phyloP scores from a whole-genome alignment of 2,329 filamentous ascomycete species.

The Fonsecaea pedrosoi region DNA sequence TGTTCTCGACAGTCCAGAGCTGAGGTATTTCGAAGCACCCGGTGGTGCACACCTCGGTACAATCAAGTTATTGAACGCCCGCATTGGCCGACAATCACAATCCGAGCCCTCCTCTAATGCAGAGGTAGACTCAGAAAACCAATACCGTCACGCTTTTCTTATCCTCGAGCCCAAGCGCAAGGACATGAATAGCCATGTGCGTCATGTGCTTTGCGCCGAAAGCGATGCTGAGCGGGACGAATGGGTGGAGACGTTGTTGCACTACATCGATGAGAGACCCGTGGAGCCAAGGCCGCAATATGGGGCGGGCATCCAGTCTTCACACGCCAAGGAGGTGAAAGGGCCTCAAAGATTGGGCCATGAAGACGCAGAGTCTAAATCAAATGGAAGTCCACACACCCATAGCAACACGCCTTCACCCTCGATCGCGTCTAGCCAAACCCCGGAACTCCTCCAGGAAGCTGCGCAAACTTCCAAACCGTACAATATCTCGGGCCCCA shows the following conservation, averaged over 20 bases:
- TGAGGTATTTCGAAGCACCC: slow-evolving; percentile 91
- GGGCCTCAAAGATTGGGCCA: slow-evolving; percentile 5
- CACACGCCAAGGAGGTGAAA: slow-evolving; percentile 40
- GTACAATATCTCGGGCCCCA: slow-evolving; percentile 80
- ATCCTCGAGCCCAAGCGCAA: slow-evolving; percentile 96
- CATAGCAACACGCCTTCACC: slow-evolving; percentile 45
- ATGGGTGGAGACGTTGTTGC: slow-evolving; percentile 89
- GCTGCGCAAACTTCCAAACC: slow-evolving; percentile 41
- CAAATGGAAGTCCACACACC: slow-evolving; percentile 27
- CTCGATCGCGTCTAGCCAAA: slow-evolving; percentile 41
- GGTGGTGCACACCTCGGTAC: slow-evolving; percentile 90
- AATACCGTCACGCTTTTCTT: slow-evolving; percentile 95
- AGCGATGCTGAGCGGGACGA: slow-evolving; percentile 89
- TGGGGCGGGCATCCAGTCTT: slow-evolving; percentile 36
- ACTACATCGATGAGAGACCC: slow-evolving; percentile 82
- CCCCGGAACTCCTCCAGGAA: slow-evolving; percentile 42
- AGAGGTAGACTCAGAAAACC: slow-evolving; percentile 82
- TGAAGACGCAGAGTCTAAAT: slow-evolving; percentile 28
- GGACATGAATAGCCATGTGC: slow-evolving; percentile 83
- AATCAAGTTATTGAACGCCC: slow-evolving; percentile 87
- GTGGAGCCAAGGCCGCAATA: slow-evolving; percentile 59
- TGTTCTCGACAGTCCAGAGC: slow-evolving; percentile 69
- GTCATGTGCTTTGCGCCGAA: slow-evolving; percentile 94
- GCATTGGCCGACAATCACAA: slow-evolving; percentile 82
- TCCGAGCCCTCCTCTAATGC: slow-evolving; percentile 42